phyloP scores from a whole-genome alignment of 2,329 filamentous ascomycete species.

The Corniculantispora saksenae region DNA sequence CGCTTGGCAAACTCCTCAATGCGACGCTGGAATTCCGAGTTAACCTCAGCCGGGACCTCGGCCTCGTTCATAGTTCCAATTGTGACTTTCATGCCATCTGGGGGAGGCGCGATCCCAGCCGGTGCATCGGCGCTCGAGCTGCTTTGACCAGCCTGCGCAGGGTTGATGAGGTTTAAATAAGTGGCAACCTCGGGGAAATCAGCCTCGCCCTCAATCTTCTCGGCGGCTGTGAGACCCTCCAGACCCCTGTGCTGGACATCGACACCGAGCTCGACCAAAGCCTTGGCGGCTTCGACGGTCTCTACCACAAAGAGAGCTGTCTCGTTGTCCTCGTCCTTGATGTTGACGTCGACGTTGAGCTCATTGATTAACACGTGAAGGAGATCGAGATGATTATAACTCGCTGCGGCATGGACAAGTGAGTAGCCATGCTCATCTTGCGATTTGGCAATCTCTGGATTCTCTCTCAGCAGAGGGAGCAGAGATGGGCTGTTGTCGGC shows the following conservation, averaged over 20 bases:
- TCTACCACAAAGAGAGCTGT: slow-evolving; percentile 95
- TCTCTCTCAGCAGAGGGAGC: slow-evolving; percentile 70
- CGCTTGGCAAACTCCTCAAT: slow-evolving; percentile 88
- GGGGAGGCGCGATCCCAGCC: slow-evolving; percentile 61
- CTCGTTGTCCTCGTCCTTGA: slow-evolving; percentile 88
- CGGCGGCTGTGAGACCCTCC: slow-evolving; percentile 76
- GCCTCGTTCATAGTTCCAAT: slow-evolving; percentile 71
- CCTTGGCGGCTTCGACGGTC: slow-evolving; percentile 72
- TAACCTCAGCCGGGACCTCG: slow-evolving; percentile 64
- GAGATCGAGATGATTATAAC: slow-evolving; percentile 84
- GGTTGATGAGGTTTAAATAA: slow-evolving; percentile 58
- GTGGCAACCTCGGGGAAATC: slow-evolving; percentile 75
- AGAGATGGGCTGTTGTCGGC: slow-evolving; percentile 78
- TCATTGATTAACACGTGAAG: slow-evolving; percentile 74
- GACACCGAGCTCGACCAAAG: slow-evolving; percentile 77
- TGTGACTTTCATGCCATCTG: slow-evolving; percentile 75
- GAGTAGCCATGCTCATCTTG: slow-evolving; percentile 95
- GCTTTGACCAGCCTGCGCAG: slow-evolving; percentile 24
- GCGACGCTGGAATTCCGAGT: slow-evolving; percentile 78
- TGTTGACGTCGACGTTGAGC: slow-evolving; percentile 75
- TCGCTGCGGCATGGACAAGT: slow-evolving; percentile 87
- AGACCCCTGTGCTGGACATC: slow-evolving; percentile 66
- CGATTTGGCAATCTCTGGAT: slow-evolving; percentile 72
- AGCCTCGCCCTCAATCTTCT: slow-evolving; percentile 77
- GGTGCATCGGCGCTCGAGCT: background rate